Base-by-base conservation (phyloP, 805 yeast species). In the Metschnikowia lunata region DNA sequence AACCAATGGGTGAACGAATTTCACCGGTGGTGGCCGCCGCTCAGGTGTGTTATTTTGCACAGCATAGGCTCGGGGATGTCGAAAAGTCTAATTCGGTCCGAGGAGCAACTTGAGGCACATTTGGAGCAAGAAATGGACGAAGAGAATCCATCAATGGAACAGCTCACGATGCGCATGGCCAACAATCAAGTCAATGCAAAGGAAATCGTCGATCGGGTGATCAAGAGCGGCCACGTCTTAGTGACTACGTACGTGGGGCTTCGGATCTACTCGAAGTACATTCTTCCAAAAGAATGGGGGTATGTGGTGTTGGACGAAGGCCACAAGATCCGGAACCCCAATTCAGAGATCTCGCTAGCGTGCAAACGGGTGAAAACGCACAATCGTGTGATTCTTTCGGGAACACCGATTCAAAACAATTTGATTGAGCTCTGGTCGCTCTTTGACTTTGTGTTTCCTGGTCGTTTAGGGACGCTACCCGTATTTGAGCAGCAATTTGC, bases 21-120 rank as follows among this genome's bases (percentile, higher is more conserved):
- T 38, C 98, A 91, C 55, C 78, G 83, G 39, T 93, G 99, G 99
- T 93, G 98, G 98, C 97, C 98, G 3, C 88, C 97, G 0, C 72
- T 93, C 26, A 65, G 99, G 48, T 80, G 89, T 5, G 80, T 87
- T 5, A 88, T 93, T 39, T 65, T 93, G 29, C 99, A 93, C 61
- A 83, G 97, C 1, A 93, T 89, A 38, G 99, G 99, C 0, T 70
- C 88, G 0, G 98, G 96, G 0, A 83, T 91, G 90, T 49, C 56
- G 2, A 55, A 54, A 15, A 46, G 36, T 26, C 43, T 47, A 15
- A 52, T 60, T 13, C 58, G 62, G 10, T 55, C 63, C 1, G 79
- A 72, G 9, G 78, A 74, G 23, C 67, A 72, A 40, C 57, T 80
- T n/a, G 87, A 83, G 46, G 66, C 66, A 8, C 58, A 69, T 45